Evolutionary conservation across 108 stramenopile genomes (phyloP).

Genomic region (Aurantiochytrium sp.): DNA sequence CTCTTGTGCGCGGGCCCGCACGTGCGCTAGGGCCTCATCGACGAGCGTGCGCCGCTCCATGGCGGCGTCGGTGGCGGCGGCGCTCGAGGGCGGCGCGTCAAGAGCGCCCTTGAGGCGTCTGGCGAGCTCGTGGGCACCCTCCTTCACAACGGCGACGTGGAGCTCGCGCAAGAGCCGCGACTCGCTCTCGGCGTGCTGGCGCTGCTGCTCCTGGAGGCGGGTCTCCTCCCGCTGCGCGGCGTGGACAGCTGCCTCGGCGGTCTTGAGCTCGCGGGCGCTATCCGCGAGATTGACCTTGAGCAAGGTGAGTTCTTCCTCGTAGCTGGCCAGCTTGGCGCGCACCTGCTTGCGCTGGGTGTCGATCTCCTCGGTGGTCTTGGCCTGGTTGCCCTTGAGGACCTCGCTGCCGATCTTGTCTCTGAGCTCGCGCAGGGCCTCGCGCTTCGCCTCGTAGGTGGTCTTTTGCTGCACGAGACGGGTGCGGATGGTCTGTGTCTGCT

Average conservation of each 20-base stretch:
- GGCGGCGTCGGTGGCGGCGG: not conserved
- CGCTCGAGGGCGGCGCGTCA: not conserved
- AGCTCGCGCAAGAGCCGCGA: not conserved
- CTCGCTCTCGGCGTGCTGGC: not conserved
- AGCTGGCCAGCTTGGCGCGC: not conserved
- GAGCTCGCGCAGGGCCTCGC: not conserved
- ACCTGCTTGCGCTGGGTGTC: constrained; percentile 35
- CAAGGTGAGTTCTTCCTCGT: not conserved
- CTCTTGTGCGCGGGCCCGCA: not conserved
- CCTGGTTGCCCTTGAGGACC: not conserved
- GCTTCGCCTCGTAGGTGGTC: not conserved
- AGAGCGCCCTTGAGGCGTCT: not conserved
- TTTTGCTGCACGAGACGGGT: not conserved
- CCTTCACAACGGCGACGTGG: not conserved
- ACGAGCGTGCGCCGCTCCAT: not conserved
- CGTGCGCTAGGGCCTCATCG: not conserved
- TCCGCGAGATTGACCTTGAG: not conserved
- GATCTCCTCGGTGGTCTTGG: constrained; percentile 31
- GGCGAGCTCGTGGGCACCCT: not conserved
- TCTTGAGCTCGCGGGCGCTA: not conserved
- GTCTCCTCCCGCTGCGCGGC: not conserved
- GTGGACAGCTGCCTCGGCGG: not conserved
- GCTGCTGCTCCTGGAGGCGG: not conserved
- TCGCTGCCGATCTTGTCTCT: not conserved
- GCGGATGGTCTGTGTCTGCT: not conserved